Conservation (phyloP, 1,139 yeast genomes). For the Taphrina populina region DNA sequence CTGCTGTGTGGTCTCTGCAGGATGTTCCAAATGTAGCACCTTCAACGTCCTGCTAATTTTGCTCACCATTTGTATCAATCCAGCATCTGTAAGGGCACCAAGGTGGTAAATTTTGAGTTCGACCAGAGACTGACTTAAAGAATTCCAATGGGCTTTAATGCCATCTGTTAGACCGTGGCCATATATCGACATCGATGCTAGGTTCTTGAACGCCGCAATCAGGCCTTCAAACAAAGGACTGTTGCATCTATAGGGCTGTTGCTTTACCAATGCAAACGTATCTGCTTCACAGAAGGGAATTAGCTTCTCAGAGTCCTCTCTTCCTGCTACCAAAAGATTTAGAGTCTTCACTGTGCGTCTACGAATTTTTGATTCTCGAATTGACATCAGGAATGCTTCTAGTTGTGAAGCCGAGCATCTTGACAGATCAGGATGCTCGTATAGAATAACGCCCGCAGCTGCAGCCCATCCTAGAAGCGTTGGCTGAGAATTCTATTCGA, state of each 20-base stretch:
- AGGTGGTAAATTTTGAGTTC: constrained; percentile 13
- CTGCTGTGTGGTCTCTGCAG: neutral
- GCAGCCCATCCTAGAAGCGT: neutral
- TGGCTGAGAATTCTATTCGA: too few relatives aligned
- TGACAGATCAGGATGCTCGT: constrained; percentile 7
- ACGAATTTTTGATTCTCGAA: constrained; percentile 1
- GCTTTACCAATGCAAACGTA: neutral
- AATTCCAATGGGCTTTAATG: constrained; percentile 6
- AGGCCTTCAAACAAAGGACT: constrained; percentile 6
- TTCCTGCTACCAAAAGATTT: neutral
- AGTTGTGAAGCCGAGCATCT: neutral
- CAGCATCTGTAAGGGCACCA: constrained; percentile 4
- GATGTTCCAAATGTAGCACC: constrained; percentile 9
- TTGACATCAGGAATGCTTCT: neutral
- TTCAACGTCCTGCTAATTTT: neutral
- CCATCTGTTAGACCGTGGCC: constrained; percentile 8
- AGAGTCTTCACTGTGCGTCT: neutral
- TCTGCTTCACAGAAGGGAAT: neutral
- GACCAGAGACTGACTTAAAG: constrained; percentile 6
- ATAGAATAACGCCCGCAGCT: neutral
- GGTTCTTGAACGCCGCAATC: constrained; percentile 3
- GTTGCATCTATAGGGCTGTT: neutral
- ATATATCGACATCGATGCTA: neutral
- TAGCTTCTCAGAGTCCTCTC: neutral
- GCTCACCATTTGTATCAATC: neutral